Base-by-base conservation (phyloP, 345 rosid genomes). In the Eucalyptus regnans region DNA sequence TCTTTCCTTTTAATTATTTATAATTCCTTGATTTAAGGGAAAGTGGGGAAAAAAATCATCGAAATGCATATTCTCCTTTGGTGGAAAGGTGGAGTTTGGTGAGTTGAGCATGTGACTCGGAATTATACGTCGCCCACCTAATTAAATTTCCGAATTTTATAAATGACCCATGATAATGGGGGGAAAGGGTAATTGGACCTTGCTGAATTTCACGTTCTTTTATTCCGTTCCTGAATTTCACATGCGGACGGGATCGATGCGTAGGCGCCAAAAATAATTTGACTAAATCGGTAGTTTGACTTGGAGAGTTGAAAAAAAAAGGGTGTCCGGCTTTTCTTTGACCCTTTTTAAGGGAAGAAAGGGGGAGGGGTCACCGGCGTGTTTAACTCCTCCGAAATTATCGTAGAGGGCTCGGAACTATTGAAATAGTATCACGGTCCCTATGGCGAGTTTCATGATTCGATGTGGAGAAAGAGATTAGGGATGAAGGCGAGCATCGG, bases 81-180 rank as follows among this genome's bases (percentile, higher is more conserved):
- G 27, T 4, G 52, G 80, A 44, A 44, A 62, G 7, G 13, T 4
- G 12, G 51, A 27, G 79, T 43, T 56, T 46, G 81, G 88, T 87
- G 88, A 44, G 51, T 37, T 37, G 46, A 37, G 43, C 88, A 60
- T 58, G 88, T 87, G 88, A 87, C 49, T 37, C 17, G 88, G 88
- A 87, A 87, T 87, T 25, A 20, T 41, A 25, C 79, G 29, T 44
- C 68, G 2, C n/a, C 80, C 12, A 60, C 80, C 79, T 41, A 58
- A 44, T 58, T 60, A 71, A 14, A 12, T 29, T 44, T 2, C 50
- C 88, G 41, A 27, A 29, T 71, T 37, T 33, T 6, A 37, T 37
- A 33, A 16, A 9, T 5, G 46, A n/a, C 33, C 5, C 3, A 64
- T n/a, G 5, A 15, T 64, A 8, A 8, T 4, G 76, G 18, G 76